Percentiles rank a stretch among this genome's conserved stretches.
These are phyloP conservation scores for Termitomyces sp. DNA, from an alignment of 768 basidiomycete species.

Conservation along the genomic window DNA sequence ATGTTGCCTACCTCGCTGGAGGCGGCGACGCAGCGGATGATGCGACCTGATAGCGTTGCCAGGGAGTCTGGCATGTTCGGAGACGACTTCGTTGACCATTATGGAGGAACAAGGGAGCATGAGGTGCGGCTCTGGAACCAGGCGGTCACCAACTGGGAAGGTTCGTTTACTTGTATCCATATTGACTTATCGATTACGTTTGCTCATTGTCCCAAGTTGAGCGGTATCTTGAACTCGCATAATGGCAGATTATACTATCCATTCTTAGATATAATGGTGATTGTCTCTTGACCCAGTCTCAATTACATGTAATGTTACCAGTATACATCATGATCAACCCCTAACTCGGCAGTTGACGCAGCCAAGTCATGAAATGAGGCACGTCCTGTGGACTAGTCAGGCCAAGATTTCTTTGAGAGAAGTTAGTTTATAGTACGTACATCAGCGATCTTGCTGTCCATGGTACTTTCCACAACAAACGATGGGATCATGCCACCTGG, in stretches of 20 bases:
- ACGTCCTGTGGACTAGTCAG: slow-evolving; percentile 46
- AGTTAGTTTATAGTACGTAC: slow-evolving; percentile 27
- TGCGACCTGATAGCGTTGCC: slow-evolving; percentile 71
- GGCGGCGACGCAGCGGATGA: slow-evolving; percentile 76
- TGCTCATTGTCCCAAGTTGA: slow-evolving; percentile 48
- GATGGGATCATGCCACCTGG: slow-evolving; percentile 66
- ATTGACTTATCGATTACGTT: slow-evolving; percentile 9
- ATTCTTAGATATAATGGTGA: not conserved
- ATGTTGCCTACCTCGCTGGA: slow-evolving; percentile 79
- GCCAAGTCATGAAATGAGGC: slow-evolving; percentile 66
- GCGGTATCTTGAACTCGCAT: slow-evolving; percentile 81
- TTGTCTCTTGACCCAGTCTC: not conserved
- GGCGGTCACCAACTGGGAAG: slow-evolving; percentile 93
- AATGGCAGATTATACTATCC: not conserved
- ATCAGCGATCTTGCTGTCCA: slow-evolving; percentile 58
- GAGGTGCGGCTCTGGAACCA: slow-evolving; percentile 83
- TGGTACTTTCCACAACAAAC: slow-evolving; percentile 54
- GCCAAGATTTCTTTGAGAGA: not conserved
- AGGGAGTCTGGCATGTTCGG: slow-evolving; percentile 73
- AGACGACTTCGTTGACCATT: slow-evolving; percentile 90
- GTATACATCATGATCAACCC: not conserved
- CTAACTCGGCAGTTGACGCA: slow-evolving; percentile 29
- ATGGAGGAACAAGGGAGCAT: slow-evolving; percentile 90
- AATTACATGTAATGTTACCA: not conserved
- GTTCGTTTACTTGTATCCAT: slow-evolving; percentile 35